phyloP scores from a whole-genome alignment of 441 rosid species.

The Erysimum cheiri region DNA sequence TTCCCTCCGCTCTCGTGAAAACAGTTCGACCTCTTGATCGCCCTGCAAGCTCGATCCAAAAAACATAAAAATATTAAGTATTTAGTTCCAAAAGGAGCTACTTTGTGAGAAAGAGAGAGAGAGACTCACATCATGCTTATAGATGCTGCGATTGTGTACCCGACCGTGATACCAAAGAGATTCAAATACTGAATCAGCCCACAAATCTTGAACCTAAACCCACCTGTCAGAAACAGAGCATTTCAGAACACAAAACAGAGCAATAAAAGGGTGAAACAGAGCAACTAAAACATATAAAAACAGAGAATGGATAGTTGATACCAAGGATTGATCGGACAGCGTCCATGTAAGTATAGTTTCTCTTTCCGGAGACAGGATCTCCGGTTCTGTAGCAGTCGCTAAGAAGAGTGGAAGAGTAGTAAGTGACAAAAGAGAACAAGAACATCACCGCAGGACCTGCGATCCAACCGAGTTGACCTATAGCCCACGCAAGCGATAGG shows the following conservation, averaged over 20 bases:
- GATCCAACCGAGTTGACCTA: conserved; percentile 59
- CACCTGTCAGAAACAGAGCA: conserved; percentile 49
- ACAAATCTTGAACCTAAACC: conserved; percentile 54
- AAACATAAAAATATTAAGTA: background rate
- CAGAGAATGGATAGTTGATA: conserved; percentile 1
- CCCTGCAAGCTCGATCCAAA: conserved; percentile 54
- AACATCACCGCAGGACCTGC: conserved; percentile 56
- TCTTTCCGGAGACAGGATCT: conserved; percentile 48
- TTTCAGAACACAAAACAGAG: conserved; percentile 26
- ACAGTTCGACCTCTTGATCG: conserved; percentile 80
- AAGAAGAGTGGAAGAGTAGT: conserved; percentile 48
- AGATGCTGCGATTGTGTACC: conserved; percentile 88
- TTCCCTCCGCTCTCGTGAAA: conserved; percentile 63
- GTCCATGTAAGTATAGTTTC: conserved; percentile 59
- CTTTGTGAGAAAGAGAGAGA: conserved; percentile 10
- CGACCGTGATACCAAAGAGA: conserved; percentile 61
- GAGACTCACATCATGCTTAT: conserved; percentile 87
- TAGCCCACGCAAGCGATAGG: conserved; percentile 56
- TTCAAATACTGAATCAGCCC: conserved; percentile 61
- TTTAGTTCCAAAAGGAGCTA: background rate
- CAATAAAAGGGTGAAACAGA: background rate
- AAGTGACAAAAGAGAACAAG: conserved; percentile 52
- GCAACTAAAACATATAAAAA: background rate
- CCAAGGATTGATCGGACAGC: conserved; percentile 55
- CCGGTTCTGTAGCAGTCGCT: conserved; percentile 51